phyloP scores from a whole-genome alignment of 257 asterid species.

The Nicotiana otophora region DNA sequence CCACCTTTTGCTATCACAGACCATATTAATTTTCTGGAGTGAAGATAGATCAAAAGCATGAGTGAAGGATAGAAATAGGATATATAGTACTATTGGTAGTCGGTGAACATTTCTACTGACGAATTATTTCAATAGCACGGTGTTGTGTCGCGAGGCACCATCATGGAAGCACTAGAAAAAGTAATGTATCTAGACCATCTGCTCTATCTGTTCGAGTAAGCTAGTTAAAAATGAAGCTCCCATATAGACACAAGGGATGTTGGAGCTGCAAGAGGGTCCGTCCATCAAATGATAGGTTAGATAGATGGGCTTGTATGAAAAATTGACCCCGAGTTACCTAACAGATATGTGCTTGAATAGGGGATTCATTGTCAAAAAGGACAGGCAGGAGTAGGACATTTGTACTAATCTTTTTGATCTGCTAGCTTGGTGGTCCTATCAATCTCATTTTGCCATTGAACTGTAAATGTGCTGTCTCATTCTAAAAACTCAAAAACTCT shows the following conservation, averaged over 20 bases:
- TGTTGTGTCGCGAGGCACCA: neutral
- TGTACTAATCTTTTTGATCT: neutral
- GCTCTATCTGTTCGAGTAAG: neutral
- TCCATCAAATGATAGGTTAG: neutral
- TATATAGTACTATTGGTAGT: neutral
- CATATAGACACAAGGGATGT: neutral
- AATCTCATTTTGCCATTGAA: neutral
- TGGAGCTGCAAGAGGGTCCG: neutral
- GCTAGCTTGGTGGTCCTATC: neutral
- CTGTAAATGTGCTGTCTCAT: neutral
- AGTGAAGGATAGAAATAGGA: no score
- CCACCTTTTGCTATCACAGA: neutral
- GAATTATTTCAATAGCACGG: neutral
- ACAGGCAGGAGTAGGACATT: neutral
- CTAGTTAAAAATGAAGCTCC: neutral
- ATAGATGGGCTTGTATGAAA: neutral
- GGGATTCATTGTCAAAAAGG: neutral
- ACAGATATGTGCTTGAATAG: neutral
- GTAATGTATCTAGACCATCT: neutral
- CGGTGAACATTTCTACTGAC: neutral
- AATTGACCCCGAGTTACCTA: neutral
- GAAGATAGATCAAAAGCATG: neutral
- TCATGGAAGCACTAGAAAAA: neutral
- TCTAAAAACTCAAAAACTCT: neutral
- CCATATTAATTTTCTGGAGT: neutral